Conservation (phyloP, 2,329 filamentous ascomycete species). For the Ascochyta lentis region DNA sequence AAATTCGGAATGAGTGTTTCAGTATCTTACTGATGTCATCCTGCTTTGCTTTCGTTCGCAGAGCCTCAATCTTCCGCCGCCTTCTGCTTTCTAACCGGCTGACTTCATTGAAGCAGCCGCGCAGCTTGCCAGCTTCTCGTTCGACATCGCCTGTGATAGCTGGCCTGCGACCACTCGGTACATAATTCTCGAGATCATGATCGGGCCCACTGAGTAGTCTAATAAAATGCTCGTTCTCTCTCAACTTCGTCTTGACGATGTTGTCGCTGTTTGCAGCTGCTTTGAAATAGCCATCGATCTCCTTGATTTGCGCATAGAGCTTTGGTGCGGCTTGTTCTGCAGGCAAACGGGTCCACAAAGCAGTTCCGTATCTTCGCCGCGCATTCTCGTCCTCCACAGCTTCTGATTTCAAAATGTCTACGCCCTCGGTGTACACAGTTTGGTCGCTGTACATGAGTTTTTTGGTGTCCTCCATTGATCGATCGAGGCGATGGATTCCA, state of each 20-base stretch:
- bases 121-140: conserved; percentile 75
- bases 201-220: conserved; percentile 79
- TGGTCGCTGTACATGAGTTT: conserved; percentile 84
- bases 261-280: conserved; percentile 71
- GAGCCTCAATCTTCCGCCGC: conserved; percentile 76
- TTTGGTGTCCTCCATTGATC: conserved; percentile 85
- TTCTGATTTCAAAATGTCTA: conserved; percentile 77
- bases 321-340: conserved; percentile 74
- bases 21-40: conserved; percentile 78
- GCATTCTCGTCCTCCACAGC: conserved; percentile 81
- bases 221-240: conserved; percentile 75
- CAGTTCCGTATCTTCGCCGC: conserved; percentile 81
- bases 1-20: conserved; percentile 6
- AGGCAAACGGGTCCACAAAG: conserved; percentile 77
- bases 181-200: conserved; percentile 82
- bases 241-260: conserved; percentile 79
- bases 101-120: conserved; percentile 84
- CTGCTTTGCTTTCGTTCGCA: conserved; percentile 78
- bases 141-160: conserved; percentile 83
- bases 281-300: conserved; percentile 87
- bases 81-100: conserved; percentile 81
- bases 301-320: conserved; percentile 74
- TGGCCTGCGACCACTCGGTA: conserved; percentile 82
- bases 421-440: conserved; percentile 81
- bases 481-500: conserved; percentile 76